Evolutionary conservation across 108 stramenopile species (phyloP).

Genomic region (Stephanodiscus minutulus): DNA sequence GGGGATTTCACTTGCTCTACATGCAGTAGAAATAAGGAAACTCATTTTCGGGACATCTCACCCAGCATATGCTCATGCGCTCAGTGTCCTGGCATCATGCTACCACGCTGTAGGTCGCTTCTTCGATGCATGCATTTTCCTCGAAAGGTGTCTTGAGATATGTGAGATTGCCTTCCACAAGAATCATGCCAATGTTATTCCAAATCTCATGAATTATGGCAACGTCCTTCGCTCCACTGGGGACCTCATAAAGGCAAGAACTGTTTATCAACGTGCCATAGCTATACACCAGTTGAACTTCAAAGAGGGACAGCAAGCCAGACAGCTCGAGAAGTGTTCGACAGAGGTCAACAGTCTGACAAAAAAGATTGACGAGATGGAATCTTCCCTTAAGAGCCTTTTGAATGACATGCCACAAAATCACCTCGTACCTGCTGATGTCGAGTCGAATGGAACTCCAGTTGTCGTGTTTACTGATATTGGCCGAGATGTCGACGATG

Average conservation of each 20-base stretch:
- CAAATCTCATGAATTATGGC: constrained; percentile 55
- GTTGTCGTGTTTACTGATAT: constrained; percentile 54
- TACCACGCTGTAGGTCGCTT: constrained; percentile 48
- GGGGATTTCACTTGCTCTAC: constrained; percentile 50
- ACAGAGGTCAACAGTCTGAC: constrained; percentile 28
- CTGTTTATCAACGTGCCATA: constrained; percentile 47
- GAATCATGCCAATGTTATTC: constrained; percentile 55
- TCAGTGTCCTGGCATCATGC: constrained; percentile 52
- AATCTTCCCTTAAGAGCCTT: background rate
- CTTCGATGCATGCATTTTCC: constrained; percentile 51
- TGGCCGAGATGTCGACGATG: constrained; percentile 57
- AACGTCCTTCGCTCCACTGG: constrained; percentile 49
- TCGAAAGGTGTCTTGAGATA: constrained; percentile 49
- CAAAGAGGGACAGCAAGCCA: constrained; percentile 49
- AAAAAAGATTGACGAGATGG: constrained; percentile 28
- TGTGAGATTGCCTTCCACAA: constrained; percentile 52
- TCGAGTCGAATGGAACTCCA: constrained; percentile 43
- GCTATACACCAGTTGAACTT: constrained; percentile 49
- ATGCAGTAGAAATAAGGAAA: constrained; percentile 52
- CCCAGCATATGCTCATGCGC: constrained; percentile 51
- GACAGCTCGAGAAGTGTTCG: constrained; percentile 47
- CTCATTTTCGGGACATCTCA: constrained; percentile 45
- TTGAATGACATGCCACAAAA: constrained; percentile 10
- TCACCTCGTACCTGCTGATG: constrained; percentile 21
- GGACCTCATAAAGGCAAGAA: constrained; percentile 37